Base-by-base conservation (phyloP, 768 basidiomycete species). In the Auriscalpium microsporum region DNA sequence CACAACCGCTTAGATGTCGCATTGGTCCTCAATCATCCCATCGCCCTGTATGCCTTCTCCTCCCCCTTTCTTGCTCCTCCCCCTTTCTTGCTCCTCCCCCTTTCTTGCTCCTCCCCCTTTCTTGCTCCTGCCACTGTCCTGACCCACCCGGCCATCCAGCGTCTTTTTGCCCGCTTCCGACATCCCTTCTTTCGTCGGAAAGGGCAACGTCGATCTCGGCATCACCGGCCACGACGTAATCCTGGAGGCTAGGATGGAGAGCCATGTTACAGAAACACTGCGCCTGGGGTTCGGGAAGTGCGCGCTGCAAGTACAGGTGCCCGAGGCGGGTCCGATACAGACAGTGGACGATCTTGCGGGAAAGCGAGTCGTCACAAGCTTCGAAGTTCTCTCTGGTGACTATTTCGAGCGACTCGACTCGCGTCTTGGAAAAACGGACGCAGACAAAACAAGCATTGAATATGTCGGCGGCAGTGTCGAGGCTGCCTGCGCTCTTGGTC, bases 171-270 rank as follows among this genome's bases (percentile, higher is more conserved):
- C 96, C 21, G 96, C 96, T 1, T 78, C 88, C 6, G 96, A 99
- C 66, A 99, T 99, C 60, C 94, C 96, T 10, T 95, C 94, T 33
- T 99, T 98, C 71, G 96, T 99, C 46, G 96, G 94, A 45, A 94
- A 95, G 68, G 96, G 96, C 49, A 88, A 94, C 65, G 89, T 99
- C 65, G 90, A 97, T 63, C 78, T 99, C 45, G 96, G 96, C 7
- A 96, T 99, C 63, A 98, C 96, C 9, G 96, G 96, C 4, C 94
- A 97, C 72, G 96, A 99, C 74, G 90, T 96, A 59, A 90, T 98
- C 61, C 81, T 94, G 47, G 95, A 99, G 70, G 78, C 93, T 2
- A 72, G 84, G 54, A 93, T 96, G 85, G 76, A 88, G 58, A 68
- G 77, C 11, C 79, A 82, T 56, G 84, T 97, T 54, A 82, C 83